Percentiles rank a stretch among this genome's conserved stretches.
Evolutionary conservation across 345 rosid species (phyloP).

Genomic region (Erodium maritimum): DNA sequence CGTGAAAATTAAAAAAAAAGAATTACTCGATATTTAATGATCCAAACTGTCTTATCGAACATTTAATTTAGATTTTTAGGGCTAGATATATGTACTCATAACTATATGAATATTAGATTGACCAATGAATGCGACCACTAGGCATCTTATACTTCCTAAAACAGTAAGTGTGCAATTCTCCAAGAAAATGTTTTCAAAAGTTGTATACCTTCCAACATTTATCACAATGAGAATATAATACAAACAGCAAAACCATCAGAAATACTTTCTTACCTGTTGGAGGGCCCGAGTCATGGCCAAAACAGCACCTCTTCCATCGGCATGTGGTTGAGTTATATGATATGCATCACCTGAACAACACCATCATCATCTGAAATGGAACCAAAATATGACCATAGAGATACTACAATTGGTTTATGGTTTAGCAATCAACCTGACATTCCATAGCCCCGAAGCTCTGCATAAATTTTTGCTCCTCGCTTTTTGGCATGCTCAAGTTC

Average conservation of each 20-base stretch:
- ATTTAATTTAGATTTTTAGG: too few species aligned
- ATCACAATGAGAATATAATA: slow-evolving; percentile 1
- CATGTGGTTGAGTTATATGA: slow-evolving; percentile 87
- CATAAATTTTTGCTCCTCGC: slow-evolving; percentile 79
- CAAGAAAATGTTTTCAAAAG: background rate
- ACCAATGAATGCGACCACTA: background rate
- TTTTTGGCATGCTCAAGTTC: slow-evolving; percentile 90
- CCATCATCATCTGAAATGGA: slow-evolving; percentile 5
- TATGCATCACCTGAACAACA: slow-evolving; percentile 70
- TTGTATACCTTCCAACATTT: background rate
- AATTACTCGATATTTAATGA: too few species aligned
- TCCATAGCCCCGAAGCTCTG: slow-evolving; percentile 93
- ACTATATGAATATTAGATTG: background rate
- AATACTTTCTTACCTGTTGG: slow-evolving; percentile 37
- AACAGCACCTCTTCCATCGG: slow-evolving; percentile 83
- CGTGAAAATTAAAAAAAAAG: too few species aligned
- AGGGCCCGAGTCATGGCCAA: slow-evolving; percentile 84
- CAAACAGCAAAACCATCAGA: background rate
- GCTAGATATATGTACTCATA: background rate
- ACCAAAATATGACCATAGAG: background rate
- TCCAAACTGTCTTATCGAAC: background rate
- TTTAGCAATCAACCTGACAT: slow-evolving; percentile 64
- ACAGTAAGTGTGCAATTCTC: background rate
- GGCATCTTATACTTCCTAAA: background rate
- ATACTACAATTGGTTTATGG: background rate